Conservation (phyloP, 2,329 filamentous ascomycete species). For the Colletotrichum cordylinicola region DNA sequence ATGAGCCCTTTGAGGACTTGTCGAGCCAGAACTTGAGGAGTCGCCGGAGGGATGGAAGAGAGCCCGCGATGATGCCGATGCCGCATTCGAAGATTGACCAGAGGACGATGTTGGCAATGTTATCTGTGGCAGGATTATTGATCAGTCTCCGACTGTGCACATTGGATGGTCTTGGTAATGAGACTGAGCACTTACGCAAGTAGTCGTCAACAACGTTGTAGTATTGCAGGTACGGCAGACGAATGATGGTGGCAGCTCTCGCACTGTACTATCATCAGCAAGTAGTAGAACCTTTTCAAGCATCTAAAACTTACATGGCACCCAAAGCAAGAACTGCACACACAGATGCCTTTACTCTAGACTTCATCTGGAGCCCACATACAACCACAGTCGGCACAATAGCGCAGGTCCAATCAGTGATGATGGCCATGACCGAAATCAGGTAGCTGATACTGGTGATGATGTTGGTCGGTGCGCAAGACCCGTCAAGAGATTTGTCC, state of each 20-base stretch:
- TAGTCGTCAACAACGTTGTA: background rate
- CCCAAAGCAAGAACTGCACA: background rate
- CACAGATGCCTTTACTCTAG: background rate
- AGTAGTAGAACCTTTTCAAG: fast-evolving
- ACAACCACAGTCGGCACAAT: background rate
- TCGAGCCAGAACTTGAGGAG: background rate
- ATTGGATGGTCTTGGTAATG: too few species aligned
- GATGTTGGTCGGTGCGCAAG: background rate
- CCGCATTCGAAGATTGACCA: background rate
- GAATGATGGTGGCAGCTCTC: background rate
- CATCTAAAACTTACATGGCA: background rate
- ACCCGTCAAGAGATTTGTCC: background rate
- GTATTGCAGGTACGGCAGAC: background rate
- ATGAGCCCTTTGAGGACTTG: background rate
- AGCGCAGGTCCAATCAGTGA: background rate
- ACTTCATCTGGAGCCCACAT: background rate
- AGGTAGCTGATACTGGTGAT: background rate
- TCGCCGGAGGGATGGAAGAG: background rate
- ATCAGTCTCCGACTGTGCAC: too few species aligned
- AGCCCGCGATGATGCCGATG: background rate
- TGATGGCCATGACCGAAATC: background rate
- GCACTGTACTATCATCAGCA: background rate
- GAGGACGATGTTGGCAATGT: background rate
- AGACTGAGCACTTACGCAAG: background rate
- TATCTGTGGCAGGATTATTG: fast-evolving